These are phyloP conservation scores for Cardamine occulta DNA, from an alignment of 345 rosid species.

Conservation along the genomic window DNA sequence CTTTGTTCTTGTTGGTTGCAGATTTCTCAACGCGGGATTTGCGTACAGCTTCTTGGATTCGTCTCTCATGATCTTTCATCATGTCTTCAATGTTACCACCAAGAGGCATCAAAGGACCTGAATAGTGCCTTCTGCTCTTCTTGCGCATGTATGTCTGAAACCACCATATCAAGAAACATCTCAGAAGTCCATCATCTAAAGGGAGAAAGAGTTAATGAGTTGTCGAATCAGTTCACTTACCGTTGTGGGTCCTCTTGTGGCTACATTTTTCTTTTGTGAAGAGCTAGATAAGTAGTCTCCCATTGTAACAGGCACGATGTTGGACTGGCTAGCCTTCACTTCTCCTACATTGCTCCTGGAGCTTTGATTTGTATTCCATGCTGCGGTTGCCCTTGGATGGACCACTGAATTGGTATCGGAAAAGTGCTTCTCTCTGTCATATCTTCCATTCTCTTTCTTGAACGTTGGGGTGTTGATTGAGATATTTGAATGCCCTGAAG, in stretches of 20 bases:
- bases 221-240: conserved; percentile 43
- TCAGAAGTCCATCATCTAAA: conserved; percentile 8
- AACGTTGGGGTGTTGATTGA: conserved; percentile 49
- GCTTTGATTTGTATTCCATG: conserved; percentile 39
- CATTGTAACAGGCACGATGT: conserved; percentile 35
- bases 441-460: conserved; percentile 49
- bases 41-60: conserved; percentile 88
- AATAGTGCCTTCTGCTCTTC: conserved; percentile 79
- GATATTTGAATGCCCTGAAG: conserved; percentile 53
- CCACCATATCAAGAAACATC: conserved; percentile 16
- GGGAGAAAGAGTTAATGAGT: neutral
- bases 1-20: conserved; percentile 50
- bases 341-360: conserved; percentile 46
- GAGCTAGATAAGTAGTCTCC: conserved; percentile 43
- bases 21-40: conserved; percentile 71
- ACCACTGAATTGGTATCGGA: conserved; percentile 54
- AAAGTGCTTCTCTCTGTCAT: conserved; percentile 47
- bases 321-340: conserved; percentile 43
- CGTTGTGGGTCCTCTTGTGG: conserved; percentile 42
- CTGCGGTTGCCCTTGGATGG: conserved; percentile 51
- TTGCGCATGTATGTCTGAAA: conserved; percentile 62
- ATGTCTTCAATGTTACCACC: conserved; percentile 88
- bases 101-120: conserved; percentile 92
- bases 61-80: conserved; percentile 90
- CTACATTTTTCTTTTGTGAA: conserved; percentile 41